Evolutionary conservation across 2,329 filamentous ascomycete species (phyloP), one percentile per base, ranked within the genome.

Genomic region (Cladosporium sp.): DNA sequence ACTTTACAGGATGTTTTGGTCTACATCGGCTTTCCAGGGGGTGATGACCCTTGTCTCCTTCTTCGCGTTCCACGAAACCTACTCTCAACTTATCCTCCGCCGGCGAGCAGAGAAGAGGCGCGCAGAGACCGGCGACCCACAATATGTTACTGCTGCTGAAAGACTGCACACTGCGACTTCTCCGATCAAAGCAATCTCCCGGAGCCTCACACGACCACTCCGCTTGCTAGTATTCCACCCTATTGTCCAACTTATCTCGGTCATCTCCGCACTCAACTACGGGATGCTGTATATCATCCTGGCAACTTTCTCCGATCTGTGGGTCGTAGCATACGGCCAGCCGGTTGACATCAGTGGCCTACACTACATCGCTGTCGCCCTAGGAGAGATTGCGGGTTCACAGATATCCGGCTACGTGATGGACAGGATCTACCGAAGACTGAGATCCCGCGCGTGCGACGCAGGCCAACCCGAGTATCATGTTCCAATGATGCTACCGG

Each of bases 41-140:
- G 66, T 86, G 11, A 85, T 92, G 62, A 88, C 90, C 73, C 66
- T 83, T 10, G 78, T 84, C 7, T 89, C 89, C 3, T 75, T 91
- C 57, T 84, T 88, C 74, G 83, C 88, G 68, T 81, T 88, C 1
- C 82, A 83, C 65, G 89, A 91, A 73, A 90, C 88, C 1, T 91
- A 90, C 75, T 85, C 83, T 0, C 87, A 89, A 0, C 85, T 85
- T n/a, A 81, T 92, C 4, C 83, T 91, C 2, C 76, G 80, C 28
- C 78, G 82, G 68, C 12, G 26, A n/a, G 58, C 58, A 2, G 38
- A 49, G 58, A 60, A 60, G 26, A 49, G 24, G 24, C 58, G 58
- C 15, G 11, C 14, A 8, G 89, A 88, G 74, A 86, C 86, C 44
- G 76, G 80, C 58, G 82, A 80, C n/a, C 80, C 89, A 18, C 79